A percentile compares a stretch with the other conserved stretches of the same genome.
phyloP scores from a whole-genome alignment of 164 flowering plant genomes.

The Stephania japonica region DNA sequence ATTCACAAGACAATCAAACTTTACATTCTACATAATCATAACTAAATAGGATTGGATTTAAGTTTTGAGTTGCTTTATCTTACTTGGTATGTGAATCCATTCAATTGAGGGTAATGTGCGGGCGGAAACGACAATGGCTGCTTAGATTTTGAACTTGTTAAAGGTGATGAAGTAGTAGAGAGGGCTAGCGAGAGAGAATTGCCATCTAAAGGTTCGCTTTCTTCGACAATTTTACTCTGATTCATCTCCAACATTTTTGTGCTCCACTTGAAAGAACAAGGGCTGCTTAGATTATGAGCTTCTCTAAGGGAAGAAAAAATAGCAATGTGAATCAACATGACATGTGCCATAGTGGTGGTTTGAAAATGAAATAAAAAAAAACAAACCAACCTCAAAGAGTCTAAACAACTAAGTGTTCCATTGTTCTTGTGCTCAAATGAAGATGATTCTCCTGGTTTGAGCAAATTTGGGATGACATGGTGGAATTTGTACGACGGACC shows the following conservation, averaged over 20 bases:
- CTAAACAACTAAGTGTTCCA: slow-evolving; percentile 17
- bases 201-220: slow-evolving; percentile 13
- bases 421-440: slow-evolving; percentile 23
- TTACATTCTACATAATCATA: neutral
- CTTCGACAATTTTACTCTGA: slow-evolving; percentile 14
- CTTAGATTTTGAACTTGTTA: slow-evolving; percentile 21
- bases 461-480: slow-evolving; percentile 15
- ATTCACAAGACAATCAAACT: neutral
- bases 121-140: slow-evolving; percentile 15
- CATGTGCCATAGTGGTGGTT: neutral
- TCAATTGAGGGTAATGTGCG: slow-evolving; percentile 17
- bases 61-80: slow-evolving; percentile 6
- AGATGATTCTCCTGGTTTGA: slow-evolving; percentile 31
- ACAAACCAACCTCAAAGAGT: slow-evolving; percentile 28
- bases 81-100: slow-evolving; percentile 28
- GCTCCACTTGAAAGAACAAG: slow-evolving; percentile 2
- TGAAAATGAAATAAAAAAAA: neutral
- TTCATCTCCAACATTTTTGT: slow-evolving; percentile 12
- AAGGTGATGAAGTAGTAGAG: slow-evolving; percentile 21
- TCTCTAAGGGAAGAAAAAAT: slow-evolving; percentile 28
- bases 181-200: slow-evolving; percentile 35
- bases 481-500: slow-evolving; percentile 27
- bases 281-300: slow-evolving; percentile 3
- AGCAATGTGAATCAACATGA: slow-evolving; percentile 1
- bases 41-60: neutral